These are phyloP conservation scores for Paramecium caudatum DNA, from an alignment of 73 alveolate species.

Conservation along the genomic window DNA sequence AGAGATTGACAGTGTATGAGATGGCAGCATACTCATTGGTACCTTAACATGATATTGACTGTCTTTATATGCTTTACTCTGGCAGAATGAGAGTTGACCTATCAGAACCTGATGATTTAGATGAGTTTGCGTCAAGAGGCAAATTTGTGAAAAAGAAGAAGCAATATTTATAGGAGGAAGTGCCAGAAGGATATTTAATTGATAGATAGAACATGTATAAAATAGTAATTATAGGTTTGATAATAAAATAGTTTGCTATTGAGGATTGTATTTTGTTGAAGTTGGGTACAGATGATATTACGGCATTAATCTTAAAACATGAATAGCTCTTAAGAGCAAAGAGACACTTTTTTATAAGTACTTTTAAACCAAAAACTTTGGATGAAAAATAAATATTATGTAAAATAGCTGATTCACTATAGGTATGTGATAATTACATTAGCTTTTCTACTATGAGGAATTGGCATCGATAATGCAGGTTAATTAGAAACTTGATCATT, in stretches of 20 bases:
- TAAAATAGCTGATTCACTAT: constrained; percentile 28
- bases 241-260: constrained; percentile 37
- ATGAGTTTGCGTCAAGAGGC: constrained; percentile 14
- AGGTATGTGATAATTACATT: constrained; percentile 14
- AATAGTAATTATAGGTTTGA: background rate
- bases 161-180: background rate
- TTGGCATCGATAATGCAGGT: background rate
- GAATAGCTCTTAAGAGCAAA: background rate
- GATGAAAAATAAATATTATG: constrained; percentile 40
- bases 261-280: background rate
- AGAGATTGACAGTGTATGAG: constrained; percentile 4
- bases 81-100: constrained; percentile 26
- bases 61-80: background rate
- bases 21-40: background rate
- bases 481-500: background rate
- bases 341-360: constrained; percentile 1
- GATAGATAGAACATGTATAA: constrained; percentile 36
- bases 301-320: background rate
- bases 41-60: background rate
- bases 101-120: constrained; percentile 25
- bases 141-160: constrained; percentile 11
- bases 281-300: background rate
- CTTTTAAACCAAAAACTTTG: background rate
- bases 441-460: constrained; percentile 56
- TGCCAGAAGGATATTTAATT: constrained; percentile 30